These are phyloP conservation scores for Alliaria petiolata DNA, from an alignment of 345 rosid genomes.

Conservation along the genomic window DNA sequence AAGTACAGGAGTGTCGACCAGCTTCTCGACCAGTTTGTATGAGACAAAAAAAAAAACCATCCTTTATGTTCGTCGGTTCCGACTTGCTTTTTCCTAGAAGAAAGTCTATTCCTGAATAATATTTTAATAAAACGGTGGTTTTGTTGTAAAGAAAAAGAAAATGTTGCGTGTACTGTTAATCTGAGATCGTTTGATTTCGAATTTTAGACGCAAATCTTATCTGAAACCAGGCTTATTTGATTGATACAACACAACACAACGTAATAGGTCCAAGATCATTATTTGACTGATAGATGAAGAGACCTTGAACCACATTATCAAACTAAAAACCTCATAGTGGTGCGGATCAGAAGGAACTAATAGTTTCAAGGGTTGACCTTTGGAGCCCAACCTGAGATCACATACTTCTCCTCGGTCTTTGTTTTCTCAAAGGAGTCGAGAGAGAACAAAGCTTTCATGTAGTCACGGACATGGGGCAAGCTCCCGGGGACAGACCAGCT, in stretches of 20 bases:
- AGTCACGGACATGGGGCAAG: conserved; percentile 59
- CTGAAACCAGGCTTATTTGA: background rate
- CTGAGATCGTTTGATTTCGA: background rate
- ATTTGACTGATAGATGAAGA: background rate
- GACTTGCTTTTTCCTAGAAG: no score
- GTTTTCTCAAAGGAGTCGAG: conserved; percentile 74
- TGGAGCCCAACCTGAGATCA: conserved; percentile 80
- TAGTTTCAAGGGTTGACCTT: conserved; percentile 66
- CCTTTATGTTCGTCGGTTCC: background rate
- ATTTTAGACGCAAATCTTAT: background rate
- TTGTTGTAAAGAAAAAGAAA: no score
- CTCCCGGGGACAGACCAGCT: conserved; percentile 71
- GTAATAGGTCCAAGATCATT: conserved; percentile 16
- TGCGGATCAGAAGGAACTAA: background rate
- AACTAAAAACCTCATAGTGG: no score
- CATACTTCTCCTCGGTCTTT: conserved; percentile 47
- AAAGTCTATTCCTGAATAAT: no score
- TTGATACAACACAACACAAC: background rate
- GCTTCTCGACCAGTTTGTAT: conserved; percentile 38
- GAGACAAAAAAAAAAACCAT: background rate
- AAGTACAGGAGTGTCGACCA: conserved; percentile 43
- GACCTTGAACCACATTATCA: conserved; percentile 18
- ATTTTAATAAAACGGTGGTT: no score
- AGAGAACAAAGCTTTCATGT: conserved; percentile 52
- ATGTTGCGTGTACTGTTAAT: background rate